Evolutionary conservation across 139 green algal species (phyloP).

Genomic region (Zygnema cylindricum): DNA sequence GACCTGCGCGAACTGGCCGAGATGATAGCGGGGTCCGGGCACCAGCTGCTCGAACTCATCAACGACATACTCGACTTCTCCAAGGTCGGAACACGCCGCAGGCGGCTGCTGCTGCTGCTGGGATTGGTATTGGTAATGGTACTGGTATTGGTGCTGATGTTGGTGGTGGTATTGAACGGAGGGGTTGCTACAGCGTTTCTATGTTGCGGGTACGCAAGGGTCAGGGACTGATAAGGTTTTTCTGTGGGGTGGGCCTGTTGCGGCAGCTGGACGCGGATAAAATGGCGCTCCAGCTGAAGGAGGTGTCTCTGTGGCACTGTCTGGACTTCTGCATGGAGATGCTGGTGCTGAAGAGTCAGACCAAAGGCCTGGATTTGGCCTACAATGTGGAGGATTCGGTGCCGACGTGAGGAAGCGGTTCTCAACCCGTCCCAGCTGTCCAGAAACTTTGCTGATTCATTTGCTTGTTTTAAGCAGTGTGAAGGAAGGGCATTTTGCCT

Average conservation of each 20-base stretch:
- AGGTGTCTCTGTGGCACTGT: constrained; percentile 44
- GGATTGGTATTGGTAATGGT: not conserved
- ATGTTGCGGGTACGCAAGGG: too few species aligned
- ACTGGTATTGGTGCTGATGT: not conserved
- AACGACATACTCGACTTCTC: constrained; percentile 55
- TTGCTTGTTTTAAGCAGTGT: too few species aligned
- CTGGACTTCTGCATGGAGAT: constrained; percentile 61
- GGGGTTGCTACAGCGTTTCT: too few species aligned
- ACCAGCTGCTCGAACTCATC: constrained; percentile 49
- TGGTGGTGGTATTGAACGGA: not conserved
- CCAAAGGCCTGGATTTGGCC: constrained; percentile 51
- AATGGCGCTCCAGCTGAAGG: constrained; percentile 39
- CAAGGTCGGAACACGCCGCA: constrained; percentile 34
- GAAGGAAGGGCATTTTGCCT: too few species aligned
- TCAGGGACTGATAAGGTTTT: too few species aligned
- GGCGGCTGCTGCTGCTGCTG: not conserved
- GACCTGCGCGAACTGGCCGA: constrained; percentile 35
- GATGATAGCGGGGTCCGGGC: constrained; percentile 50
- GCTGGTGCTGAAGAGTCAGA: constrained; percentile 54
- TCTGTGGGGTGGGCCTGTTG: too few species aligned
- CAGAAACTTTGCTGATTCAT: too few species aligned
- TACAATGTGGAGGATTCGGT: constrained; percentile 47
- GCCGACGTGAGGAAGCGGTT: too few species aligned
- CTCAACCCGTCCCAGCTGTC: too few species aligned
- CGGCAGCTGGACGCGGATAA: constrained; percentile 39